phyloP scores from a whole-genome alignment of 2,329 filamentous ascomycete species.

The Paecilomyces fulvus region DNA sequence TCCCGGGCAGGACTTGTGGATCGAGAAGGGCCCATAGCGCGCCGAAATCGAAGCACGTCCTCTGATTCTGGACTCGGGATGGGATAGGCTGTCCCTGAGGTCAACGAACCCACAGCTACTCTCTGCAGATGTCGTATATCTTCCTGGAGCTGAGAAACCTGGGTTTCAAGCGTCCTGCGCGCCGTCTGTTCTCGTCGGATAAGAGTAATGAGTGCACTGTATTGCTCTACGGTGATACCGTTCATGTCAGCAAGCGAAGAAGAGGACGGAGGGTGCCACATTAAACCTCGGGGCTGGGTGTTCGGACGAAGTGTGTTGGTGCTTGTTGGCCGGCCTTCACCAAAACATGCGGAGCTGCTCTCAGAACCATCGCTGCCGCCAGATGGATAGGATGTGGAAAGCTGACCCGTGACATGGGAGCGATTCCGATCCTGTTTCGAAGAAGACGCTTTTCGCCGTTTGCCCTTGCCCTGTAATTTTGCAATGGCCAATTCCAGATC shows the following conservation, averaged over 20 bases:
- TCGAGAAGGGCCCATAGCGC: constrained; percentile 1
- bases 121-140: constrained; percentile 30
- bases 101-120: constrained; percentile 21
- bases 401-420: constrained; percentile 8
- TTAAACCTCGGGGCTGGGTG: constrained; percentile 17
- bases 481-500: constrained; percentile 43
- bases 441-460: constrained; percentile 7
- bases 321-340: constrained; percentile 18
- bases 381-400: constrained; percentile 7
- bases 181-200: constrained; percentile 40
- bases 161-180: constrained; percentile 35
- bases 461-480: constrained; percentile 33
- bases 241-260: constrained; percentile 23
- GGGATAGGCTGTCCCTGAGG: constrained; percentile 24
- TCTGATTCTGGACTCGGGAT: constrained; percentile 22
- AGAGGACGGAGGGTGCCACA: constrained; percentile 20
- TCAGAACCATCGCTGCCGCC: constrained; percentile 7
- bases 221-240: constrained; percentile 38
- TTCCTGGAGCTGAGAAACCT: constrained; percentile 34
- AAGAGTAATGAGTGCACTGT: constrained; percentile 38
- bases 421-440: constrained; percentile 5
- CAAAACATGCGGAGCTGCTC: constrained; percentile 4
- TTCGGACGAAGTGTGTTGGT: constrained; percentile 15
- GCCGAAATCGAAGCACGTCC: constrained; percentile 22
- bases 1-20: neutral